phyloP scores from a whole-genome alignment of 345 rosid species.

The Aethionema arabicum region DNA sequence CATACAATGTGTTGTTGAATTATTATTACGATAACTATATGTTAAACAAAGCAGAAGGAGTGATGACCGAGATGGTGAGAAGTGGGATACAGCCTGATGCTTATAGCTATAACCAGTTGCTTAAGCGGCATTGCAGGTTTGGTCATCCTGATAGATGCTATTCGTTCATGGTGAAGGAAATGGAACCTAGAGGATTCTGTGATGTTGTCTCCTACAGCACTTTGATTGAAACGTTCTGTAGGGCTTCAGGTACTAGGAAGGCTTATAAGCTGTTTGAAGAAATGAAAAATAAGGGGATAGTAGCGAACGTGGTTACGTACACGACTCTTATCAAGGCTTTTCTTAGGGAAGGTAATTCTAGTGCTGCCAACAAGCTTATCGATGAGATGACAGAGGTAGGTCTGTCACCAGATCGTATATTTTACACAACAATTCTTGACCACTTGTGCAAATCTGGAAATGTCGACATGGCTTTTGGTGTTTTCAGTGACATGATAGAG shows the following conservation, averaged over 20 bases:
- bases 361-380: slow-evolving; percentile 61
- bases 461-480: slow-evolving; percentile 56
- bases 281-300: slow-evolving; percentile 62
- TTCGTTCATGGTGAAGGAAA: slow-evolving; percentile 52
- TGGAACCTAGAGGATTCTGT: slow-evolving; percentile 66
- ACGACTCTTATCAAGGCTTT: slow-evolving; percentile 69
- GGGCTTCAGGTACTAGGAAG: slow-evolving; percentile 39
- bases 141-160: slow-evolving; percentile 53
- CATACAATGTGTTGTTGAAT: slow-evolving; percentile 75
- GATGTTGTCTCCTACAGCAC: slow-evolving; percentile 88
- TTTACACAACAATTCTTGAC: slow-evolving; percentile 79
- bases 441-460: slow-evolving; percentile 74
- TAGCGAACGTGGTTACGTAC: slow-evolving; percentile 69
- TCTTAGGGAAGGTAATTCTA: slow-evolving; percentile 61
- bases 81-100: slow-evolving; percentile 72
- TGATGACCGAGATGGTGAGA: slow-evolving; percentile 65
- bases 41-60: slow-evolving; percentile 65
- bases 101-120: slow-evolving; percentile 79
- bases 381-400: slow-evolving; percentile 65
- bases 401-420: slow-evolving; percentile 63
- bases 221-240: slow-evolving; percentile 62
- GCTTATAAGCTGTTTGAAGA: slow-evolving; percentile 71
- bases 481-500: slow-evolving; percentile 74
- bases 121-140: slow-evolving; percentile 75
- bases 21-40: slow-evolving; percentile 58